Percentiles rank a stretch among this genome's conserved stretches.
Evolutionary conservation across 176 grass and related monocot species (phyloP).

Genomic region (Bothriochloa decipiens): DNA sequence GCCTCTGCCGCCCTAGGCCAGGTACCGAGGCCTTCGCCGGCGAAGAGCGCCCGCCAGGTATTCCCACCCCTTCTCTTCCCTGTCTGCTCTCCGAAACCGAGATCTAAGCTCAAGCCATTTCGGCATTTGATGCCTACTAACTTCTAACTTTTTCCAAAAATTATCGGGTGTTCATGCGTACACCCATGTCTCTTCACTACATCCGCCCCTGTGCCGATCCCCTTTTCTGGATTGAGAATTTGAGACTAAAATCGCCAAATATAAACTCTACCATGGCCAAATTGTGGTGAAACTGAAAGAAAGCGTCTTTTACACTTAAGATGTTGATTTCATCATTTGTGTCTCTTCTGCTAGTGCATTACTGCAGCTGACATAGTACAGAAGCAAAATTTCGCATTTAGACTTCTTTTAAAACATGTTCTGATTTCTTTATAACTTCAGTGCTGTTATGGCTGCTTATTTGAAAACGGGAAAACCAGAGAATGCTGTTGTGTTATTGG

Average conservation of each 20-base stretch:
- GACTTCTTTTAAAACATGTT: no score
- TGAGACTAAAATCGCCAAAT: not conserved
- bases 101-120: not conserved
- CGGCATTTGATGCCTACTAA: not conserved
- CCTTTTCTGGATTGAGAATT: not conserved
- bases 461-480: no score
- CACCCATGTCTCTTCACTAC: not conserved
- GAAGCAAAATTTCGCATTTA: no score
- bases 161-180: not conserved
- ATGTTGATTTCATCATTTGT: not conserved
- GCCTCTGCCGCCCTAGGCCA: no score
- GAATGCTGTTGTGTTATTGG: no score
- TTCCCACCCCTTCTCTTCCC: not conserved
- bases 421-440: no score
- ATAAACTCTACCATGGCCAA: not conserved
- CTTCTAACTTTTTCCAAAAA: not conserved
- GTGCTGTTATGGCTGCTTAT: no score
- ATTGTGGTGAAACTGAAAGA: not conserved
- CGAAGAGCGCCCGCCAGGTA: not conserved
- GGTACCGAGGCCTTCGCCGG: not conserved
- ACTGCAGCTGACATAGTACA: not conserved
- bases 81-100: not conserved
- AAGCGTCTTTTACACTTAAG: not conserved
- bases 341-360: not conserved
- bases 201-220: not conserved